A percentile compares a stretch with the other conserved stretches of the same genome.
Evolutionary conservation across 2,329 filamentous ascomycete genomes (phyloP).

Genomic region (Talaromyces sp.): DNA sequence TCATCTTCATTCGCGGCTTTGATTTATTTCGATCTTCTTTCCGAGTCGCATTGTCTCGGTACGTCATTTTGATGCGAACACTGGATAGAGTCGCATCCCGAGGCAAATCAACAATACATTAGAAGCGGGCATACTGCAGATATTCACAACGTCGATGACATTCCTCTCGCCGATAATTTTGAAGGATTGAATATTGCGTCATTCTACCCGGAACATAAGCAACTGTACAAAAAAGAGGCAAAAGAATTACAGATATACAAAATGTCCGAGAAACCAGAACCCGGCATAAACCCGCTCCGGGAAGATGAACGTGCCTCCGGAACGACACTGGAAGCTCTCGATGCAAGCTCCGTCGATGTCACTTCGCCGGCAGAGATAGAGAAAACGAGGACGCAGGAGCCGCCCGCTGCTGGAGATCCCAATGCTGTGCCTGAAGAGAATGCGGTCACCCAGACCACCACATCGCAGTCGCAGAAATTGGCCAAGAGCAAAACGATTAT

Average conservation of each 20-base stretch:
- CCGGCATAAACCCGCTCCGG: conserved; percentile 2
- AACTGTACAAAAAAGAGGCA: neutral
- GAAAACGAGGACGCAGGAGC: conserved; percentile 2
- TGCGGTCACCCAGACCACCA: conserved; percentile 23
- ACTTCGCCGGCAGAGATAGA: neutral
- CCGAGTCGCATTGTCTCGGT: neutral
- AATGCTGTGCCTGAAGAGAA: conserved; percentile 10
- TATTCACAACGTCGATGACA: neutral
- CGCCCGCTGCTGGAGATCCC: neutral
- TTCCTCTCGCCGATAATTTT: neutral
- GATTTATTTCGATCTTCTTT: neutral
- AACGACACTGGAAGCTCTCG: conserved; percentile 8
- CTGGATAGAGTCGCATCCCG: neutral
- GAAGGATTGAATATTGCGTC: neutral
- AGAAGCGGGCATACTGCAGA: neutral
- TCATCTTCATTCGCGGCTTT: neutral
- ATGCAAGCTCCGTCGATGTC: conserved; percentile 6
- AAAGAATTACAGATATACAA: neutral
- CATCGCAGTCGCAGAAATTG: conserved; percentile 41
- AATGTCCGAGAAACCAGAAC: conserved; percentile 1
- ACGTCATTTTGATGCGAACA: conserved; percentile 1
- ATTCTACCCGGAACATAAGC: too few relatives aligned
- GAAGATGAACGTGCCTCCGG: conserved; percentile 13
- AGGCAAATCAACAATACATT: neutral
- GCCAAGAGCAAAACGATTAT: conserved; percentile 42